A percentile compares a stretch with the other conserved stretches of the same genome.
Evolutionary conservation across 805 yeast species (phyloP).

Genomic region (Saccharomycopsis amapae): DNA sequence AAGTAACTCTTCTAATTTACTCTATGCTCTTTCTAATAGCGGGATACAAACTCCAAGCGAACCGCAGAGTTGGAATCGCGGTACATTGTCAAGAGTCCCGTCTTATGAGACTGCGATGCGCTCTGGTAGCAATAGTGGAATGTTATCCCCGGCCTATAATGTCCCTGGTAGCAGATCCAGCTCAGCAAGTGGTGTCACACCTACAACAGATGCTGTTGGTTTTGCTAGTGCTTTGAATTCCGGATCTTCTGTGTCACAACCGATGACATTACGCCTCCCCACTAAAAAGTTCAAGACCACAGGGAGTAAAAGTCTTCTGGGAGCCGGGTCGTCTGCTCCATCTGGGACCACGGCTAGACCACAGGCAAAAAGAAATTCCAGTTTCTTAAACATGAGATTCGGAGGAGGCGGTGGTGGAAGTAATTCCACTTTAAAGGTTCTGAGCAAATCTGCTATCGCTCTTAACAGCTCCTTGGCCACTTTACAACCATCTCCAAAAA

Average conservation of each 20-base stretch:
- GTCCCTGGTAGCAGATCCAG: neutral
- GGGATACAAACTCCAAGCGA: conserved; percentile 6
- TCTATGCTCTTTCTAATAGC: conserved; percentile 22
- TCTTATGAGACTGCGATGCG: conserved; percentile 75
- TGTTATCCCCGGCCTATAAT: conserved; percentile 63
- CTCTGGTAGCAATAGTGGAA: conserved; percentile 41
- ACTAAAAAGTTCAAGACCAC: neutral
- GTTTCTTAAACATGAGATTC: conserved; percentile 12
- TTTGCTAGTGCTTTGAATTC: conserved; percentile 6
- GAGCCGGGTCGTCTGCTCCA: too few species aligned
- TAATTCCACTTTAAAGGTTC: too few species aligned
- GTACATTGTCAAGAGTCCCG: conserved; percentile 63
- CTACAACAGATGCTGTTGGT: neutral
- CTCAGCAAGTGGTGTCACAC: neutral
- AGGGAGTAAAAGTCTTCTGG: too few species aligned
- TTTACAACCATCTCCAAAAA: too few species aligned
- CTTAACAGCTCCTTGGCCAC: too few species aligned
- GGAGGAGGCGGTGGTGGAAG: conserved; percentile 1
- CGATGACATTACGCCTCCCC: too few species aligned
- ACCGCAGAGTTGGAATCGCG: conserved; percentile 34
- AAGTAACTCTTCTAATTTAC: conserved; percentile 40
- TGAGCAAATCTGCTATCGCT: too few species aligned
- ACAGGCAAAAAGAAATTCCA: conserved; percentile 11
- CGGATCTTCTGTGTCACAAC: too few species aligned
- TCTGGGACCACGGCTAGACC: conserved; percentile 7